Evolutionary conservation across 495 filamentous ascomycete genomes (phyloP), one percentile per base, ranked within the genome.

Genomic region (Elaphomyces granulatus): DNA sequence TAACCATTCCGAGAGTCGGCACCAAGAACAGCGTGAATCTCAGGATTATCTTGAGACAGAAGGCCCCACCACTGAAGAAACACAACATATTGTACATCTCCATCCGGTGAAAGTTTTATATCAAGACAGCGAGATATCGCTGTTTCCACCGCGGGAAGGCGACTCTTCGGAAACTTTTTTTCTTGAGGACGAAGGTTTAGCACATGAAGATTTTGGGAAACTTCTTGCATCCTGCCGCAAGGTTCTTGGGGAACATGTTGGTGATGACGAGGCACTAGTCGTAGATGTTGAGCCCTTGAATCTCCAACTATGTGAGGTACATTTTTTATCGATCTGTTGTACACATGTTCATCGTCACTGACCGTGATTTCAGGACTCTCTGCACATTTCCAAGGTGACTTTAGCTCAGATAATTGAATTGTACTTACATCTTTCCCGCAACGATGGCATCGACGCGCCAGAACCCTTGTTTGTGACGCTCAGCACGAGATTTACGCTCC

Each of bases 291-390:
- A 78, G 14, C 61, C 72, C 17, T 61, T 90, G 41, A 78, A 71
- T 45, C 64, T 93, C 23, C 70, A 81, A 46, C 63, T 84, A 54
- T 72, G 69, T 44, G 82, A 90, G 70, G 81, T 81, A 67, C 70
- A 70, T 45, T 7, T 18, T 16, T 23, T 15, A 26, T 18, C 6
- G 3, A 8, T 12, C 21, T 41, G 31, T 15, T n/a, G n/a, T n/a
- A n/a, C n/a, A n/a, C n/a, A n/a, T n/a, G n/a, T 26, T 38, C 39
- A 59, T 56, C 16, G 52, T n/a, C n/a, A n/a, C 66, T 59, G 49
- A 65, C 36, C 43, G 16, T 33, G 3, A 21, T 32, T 37, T 1
- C 37, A 76, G 72, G 70, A 75, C 52, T 66, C 59, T 26, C 40
- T 53, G 10, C 46, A 64, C 34, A 46, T 55, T 28, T 54, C 52